Evolutionary conservation across 2,329 filamentous ascomycete species (phyloP).

Genomic region (Domatiomyces catenatus): DNA sequence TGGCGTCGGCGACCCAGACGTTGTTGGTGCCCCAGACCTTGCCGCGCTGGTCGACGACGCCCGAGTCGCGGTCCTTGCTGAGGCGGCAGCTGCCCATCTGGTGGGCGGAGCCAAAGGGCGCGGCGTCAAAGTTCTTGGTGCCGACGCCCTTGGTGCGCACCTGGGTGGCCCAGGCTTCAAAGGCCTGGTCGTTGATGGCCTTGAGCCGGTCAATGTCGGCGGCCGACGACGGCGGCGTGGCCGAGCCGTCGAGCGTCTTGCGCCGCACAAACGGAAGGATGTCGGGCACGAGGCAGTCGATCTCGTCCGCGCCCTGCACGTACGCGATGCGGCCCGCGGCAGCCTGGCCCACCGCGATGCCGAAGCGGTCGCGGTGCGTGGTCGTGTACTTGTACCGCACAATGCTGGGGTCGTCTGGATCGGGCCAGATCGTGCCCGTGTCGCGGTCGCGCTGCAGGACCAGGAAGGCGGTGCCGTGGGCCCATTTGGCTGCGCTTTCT

Average conservation of each 20-base stretch:
- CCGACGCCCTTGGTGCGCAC: conserved; percentile 30
- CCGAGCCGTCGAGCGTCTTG: conserved; percentile 1
- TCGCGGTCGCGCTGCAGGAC: conserved; percentile 61
- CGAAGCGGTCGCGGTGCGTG: conserved; percentile 54
- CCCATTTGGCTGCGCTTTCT: conserved; percentile 50
- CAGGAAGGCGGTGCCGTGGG: conserved; percentile 58
- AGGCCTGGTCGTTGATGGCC: conserved; percentile 32
- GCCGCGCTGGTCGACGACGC: conserved; percentile 31
- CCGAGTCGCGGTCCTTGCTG: conserved; percentile 26
- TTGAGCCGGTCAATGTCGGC: background rate
- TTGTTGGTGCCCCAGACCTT: conserved; percentile 33
- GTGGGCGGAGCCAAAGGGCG: conserved; percentile 25
- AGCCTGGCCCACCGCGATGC: conserved; percentile 56
- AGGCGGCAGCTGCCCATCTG: conserved; percentile 39
- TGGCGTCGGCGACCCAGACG: conserved; percentile 35
- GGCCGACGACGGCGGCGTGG: conserved; percentile 5
- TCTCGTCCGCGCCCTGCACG: conserved; percentile 64
- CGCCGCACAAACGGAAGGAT: conserved; percentile 47
- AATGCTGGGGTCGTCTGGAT: conserved; percentile 54
- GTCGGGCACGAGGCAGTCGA: conserved; percentile 49
- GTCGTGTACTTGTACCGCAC: conserved; percentile 54
- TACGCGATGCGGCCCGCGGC: conserved; percentile 63
- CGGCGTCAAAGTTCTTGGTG: background rate
- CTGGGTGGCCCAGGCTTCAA: conserved; percentile 40
- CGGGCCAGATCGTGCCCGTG: conserved; percentile 56